Evolutionary conservation across 768 basidiomycete species (phyloP).

Genomic region (Lactifluus piperatus): DNA sequence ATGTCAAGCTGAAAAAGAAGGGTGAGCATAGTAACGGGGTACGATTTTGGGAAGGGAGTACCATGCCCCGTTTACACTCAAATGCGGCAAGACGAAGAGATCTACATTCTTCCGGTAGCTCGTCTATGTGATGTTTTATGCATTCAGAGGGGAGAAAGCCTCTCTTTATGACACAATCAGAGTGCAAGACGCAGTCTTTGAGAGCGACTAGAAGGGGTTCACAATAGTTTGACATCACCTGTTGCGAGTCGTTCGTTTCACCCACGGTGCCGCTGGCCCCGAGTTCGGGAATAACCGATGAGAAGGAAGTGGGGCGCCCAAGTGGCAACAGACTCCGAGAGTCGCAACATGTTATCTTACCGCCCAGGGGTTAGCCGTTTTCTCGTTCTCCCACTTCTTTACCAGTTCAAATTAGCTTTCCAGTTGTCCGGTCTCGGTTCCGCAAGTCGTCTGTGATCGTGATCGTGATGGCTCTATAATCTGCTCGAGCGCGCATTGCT

Average conservation of each 20-base stretch:
- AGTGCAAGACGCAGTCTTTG: slow-evolving; percentile 75
- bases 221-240: slow-evolving; percentile 85
- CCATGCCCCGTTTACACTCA: slow-evolving; percentile 89
- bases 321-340: not conserved
- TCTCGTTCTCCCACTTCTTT: not conserved
- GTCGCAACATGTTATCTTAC: not conserved
- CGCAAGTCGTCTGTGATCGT: too few relatives aligned
- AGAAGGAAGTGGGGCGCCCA: too few relatives aligned
- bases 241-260: too few relatives aligned
- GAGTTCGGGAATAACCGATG: not conserved
- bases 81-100: slow-evolving; percentile 73
- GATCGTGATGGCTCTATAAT: too few relatives aligned
- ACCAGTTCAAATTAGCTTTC: not conserved
- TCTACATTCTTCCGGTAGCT: slow-evolving; percentile 76
- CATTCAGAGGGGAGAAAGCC: slow-evolving; percentile 79
- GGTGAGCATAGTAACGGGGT: not conserved
- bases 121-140: slow-evolving; percentile 60
- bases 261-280: not conserved
- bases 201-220: slow-evolving; percentile 67
- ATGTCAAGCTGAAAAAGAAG: slow-evolving; percentile 54
- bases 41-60: slow-evolving; percentile 29
- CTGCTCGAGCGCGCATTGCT: too few relatives aligned
- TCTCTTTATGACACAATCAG: slow-evolving; percentile 81
- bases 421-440: not conserved
- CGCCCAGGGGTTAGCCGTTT: not conserved